A percentile compares a stretch with the other conserved stretches of the same genome.
phyloP scores from a whole-genome alignment of 768 basidiomycete genomes.

The Psilocybe cubensis region DNA sequence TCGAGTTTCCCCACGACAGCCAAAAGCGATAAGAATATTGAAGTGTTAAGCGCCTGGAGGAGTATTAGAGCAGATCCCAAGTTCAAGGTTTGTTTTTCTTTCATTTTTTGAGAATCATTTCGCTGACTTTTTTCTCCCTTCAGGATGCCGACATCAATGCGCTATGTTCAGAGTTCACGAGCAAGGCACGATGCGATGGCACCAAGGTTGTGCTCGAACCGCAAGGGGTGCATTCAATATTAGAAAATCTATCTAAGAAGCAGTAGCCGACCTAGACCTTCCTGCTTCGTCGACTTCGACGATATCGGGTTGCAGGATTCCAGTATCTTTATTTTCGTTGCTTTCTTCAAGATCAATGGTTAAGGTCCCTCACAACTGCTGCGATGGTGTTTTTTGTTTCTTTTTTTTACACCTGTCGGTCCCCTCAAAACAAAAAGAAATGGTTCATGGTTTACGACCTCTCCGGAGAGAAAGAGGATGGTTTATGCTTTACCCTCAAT shows the following conservation, averaged over 20 bases:
- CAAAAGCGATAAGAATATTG: slow-evolving; percentile 74
- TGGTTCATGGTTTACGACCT: no score
- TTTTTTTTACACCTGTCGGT: no score
- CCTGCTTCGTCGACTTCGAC: neutral
- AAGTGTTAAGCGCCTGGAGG: slow-evolving; percentile 80
- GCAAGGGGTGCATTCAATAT: slow-evolving; percentile 49
- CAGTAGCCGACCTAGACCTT: slow-evolving; percentile 21
- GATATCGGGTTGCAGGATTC: neutral
- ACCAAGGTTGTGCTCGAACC: slow-evolving; percentile 80
- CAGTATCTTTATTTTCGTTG: no score
- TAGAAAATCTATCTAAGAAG: slow-evolving; percentile 42
- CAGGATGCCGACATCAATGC: slow-evolving; percentile 81
- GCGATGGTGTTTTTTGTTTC: no score
- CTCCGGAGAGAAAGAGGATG: no score
- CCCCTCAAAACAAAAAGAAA: no score
- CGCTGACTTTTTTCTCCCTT: slow-evolving; percentile 8
- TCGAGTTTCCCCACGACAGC: slow-evolving; percentile 70
- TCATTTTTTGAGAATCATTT: neutral
- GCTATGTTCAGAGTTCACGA: slow-evolving; percentile 78
- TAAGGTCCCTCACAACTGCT: no score
- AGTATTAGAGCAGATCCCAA: slow-evolving; percentile 74
- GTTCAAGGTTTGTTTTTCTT: slow-evolving; percentile 60
- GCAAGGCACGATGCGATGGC: slow-evolving; percentile 84
- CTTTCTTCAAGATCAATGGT: no score
- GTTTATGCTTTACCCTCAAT: no score